Conservation (phyloP, 2,329 filamentous ascomycete genomes). For the Paracamarosporium sp. region DNA sequence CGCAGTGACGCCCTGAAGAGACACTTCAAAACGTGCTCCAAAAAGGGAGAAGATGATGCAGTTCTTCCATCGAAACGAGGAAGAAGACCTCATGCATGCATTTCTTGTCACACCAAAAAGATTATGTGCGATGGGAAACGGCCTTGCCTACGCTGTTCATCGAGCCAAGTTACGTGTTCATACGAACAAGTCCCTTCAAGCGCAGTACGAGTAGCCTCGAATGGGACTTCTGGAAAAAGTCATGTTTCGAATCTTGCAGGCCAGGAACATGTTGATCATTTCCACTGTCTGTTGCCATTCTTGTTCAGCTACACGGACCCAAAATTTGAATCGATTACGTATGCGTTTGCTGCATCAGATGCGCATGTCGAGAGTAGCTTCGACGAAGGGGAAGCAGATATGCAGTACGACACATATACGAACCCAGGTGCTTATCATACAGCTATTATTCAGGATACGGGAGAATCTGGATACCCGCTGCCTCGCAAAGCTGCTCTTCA, state of each 20-base stretch:
- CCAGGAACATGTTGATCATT: background rate
- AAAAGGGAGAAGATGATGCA: background rate
- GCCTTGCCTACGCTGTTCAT: constrained; percentile 4
- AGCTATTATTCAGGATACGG: too few relatives aligned
- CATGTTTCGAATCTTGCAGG: too few relatives aligned
- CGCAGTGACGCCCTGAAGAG: constrained; percentile 15
- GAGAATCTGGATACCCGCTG: background rate
- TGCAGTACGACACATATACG: background rate
- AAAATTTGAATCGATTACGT: constrained; percentile 6
- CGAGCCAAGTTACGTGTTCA: background rate
- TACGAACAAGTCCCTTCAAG: background rate
- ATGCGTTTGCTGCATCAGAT: constrained; percentile 12
- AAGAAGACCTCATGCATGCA: constrained; percentile 8
- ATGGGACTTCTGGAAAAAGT: background rate
- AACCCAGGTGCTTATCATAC: background rate
- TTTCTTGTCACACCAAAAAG: constrained; percentile 6
- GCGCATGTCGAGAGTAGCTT: background rate
- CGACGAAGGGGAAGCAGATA: background rate
- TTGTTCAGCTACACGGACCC: constrained; percentile 22
- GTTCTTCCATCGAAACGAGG: constrained; percentile 5
- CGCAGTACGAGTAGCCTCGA: background rate
- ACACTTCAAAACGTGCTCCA: constrained; percentile 11
- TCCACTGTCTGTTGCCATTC: constrained; percentile 11
- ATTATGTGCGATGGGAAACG: background rate
- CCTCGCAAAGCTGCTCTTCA: background rate